phyloP scores from a whole-genome alignment of 2,329 filamentous ascomycete species.

The Venturiaceae sp. region DNA sequence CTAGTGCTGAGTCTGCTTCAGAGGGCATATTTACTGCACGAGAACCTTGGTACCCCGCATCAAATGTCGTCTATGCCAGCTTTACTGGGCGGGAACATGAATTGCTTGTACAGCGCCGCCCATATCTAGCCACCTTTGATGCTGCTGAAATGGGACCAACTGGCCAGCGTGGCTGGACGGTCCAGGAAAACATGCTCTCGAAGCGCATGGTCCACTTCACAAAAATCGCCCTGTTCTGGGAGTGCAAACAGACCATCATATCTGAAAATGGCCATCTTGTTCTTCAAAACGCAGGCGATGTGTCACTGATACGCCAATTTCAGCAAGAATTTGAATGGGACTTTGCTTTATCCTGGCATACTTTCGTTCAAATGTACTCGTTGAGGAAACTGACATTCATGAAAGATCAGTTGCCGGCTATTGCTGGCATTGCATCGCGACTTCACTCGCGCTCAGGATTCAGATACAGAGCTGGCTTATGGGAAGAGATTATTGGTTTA shows the following conservation, averaged over 20 bases:
- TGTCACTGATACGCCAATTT: too few relatives aligned
- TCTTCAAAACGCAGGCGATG: not conserved
- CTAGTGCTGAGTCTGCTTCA: not conserved
- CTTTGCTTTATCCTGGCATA: too few relatives aligned
- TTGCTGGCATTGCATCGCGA: not conserved
- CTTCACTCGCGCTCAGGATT: too few relatives aligned
- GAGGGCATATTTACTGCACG: not conserved
- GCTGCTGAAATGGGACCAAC: not conserved
- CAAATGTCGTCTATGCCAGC: not conserved
- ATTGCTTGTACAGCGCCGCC: not conserved
- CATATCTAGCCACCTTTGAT: not conserved
- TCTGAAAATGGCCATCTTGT: not conserved
- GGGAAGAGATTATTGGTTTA: too few relatives aligned
- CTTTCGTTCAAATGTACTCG: not conserved
- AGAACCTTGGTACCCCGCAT: not conserved
- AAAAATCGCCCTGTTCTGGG: constrained; percentile 2
- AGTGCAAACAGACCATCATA: not conserved
- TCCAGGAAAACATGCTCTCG: constrained; percentile 6
- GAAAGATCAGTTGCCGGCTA: not conserved
- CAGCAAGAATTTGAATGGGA: too few relatives aligned
- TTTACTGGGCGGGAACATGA: not conserved
- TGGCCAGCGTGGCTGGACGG: constrained; percentile 3
- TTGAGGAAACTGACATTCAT: not conserved
- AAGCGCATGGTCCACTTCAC: constrained; percentile 6
- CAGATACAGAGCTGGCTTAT: too few relatives aligned